Base-by-base conservation (phyloP, 1,284 basidiomycete species). In the Puccinia triticina region DNA sequence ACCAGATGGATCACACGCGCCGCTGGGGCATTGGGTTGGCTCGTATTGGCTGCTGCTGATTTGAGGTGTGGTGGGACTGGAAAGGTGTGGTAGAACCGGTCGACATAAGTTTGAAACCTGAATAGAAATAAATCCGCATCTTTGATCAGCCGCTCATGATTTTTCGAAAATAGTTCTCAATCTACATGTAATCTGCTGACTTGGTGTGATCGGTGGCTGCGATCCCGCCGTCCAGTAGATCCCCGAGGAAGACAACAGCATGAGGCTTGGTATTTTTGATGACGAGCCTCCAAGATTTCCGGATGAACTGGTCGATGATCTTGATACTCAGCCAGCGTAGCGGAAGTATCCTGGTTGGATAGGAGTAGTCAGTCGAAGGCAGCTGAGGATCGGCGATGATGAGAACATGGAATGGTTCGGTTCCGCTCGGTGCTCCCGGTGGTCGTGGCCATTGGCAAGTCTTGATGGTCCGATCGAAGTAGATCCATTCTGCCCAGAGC, bases 161-260 rank as follows among this genome's bases (percentile, higher is more conserved):
- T n/a, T n/a, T n/a, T n/a, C n/a, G n/a, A n/a, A n/a, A n/a, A n/a
- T n/a, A n/a, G n/a, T n/a, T n/a, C n/a, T n/a, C n/a, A n/a, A n/a
- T n/a, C n/a, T n/a, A n/a, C n/a, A n/a, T n/a, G n/a, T 2, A 55
- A 23, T 18, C 50, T 8, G 90, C 92, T 87, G 87, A 94, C 94
- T 94, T 91, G 83, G 88, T 86, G 76, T 90, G 89, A 43, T 88
- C 88, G 85, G 89, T 90, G 16, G 90, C 88, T 26, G 89, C 88
- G 83, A 92, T 90, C 5, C 93, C 94, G 76, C 90, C 90, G 74
- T 91, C 90, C 78, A 93, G 89, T 91, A 93, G 91, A 87, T 93
- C 92, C 34, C 94, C 94, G 29, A 95, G 88, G 83, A 96, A 93
- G 12, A 96, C 89, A 11, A 95, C 90, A 18, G 89, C 89, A 85